Percentiles rank a stretch among this genome's conserved stretches.
Evolutionary conservation across 805 yeast species (phyloP).

Genomic region (Ascoidea rubescens): DNA sequence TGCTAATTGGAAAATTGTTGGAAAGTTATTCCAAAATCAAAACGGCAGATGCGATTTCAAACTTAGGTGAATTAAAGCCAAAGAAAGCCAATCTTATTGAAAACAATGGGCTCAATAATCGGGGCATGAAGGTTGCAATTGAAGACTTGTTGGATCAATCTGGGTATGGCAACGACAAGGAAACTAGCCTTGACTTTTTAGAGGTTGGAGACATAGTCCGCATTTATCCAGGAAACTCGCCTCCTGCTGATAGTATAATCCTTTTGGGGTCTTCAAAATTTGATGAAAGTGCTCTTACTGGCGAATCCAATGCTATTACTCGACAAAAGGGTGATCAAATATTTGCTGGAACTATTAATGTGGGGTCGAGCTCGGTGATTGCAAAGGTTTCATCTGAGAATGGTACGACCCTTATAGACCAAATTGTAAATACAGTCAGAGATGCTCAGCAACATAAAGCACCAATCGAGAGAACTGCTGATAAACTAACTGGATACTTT

Average conservation of each 20-base stretch:
- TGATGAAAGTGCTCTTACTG: constrained; percentile 51
- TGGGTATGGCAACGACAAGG: constrained; percentile 16
- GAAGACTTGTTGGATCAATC: not conserved
- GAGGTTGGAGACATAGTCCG: constrained; percentile 39
- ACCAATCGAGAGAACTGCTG: constrained; percentile 62
- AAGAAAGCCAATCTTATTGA: constrained; percentile 31
- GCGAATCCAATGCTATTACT: constrained; percentile 45
- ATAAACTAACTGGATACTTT: constrained; percentile 51
- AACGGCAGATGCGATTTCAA: constrained; percentile 51
- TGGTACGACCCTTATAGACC: constrained; percentile 55
- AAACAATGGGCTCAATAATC: constrained; percentile 9
- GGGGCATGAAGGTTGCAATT: not conserved
- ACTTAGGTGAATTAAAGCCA: constrained; percentile 37
- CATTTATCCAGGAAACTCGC: constrained; percentile 42
- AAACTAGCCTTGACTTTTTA: constrained; percentile 26
- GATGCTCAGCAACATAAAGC: constrained; percentile 64
- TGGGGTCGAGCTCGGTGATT: constrained; percentile 37
- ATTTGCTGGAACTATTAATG: constrained; percentile 60
- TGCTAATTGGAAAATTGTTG: constrained; percentile 54
- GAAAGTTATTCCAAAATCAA: constrained; percentile 55
- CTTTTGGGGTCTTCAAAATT: constrained; percentile 33
- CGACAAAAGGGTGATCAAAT: constrained; percentile 50
- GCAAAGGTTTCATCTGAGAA: constrained; percentile 44
- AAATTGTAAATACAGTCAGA: constrained; percentile 54
- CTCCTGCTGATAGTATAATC: constrained; percentile 43